A percentile compares a stretch with the other conserved stretches of the same genome.
These are phyloP conservation scores for Allium fistulosum DNA, from an alignment of 106 monocot genomes.

Conservation along the genomic window DNA sequence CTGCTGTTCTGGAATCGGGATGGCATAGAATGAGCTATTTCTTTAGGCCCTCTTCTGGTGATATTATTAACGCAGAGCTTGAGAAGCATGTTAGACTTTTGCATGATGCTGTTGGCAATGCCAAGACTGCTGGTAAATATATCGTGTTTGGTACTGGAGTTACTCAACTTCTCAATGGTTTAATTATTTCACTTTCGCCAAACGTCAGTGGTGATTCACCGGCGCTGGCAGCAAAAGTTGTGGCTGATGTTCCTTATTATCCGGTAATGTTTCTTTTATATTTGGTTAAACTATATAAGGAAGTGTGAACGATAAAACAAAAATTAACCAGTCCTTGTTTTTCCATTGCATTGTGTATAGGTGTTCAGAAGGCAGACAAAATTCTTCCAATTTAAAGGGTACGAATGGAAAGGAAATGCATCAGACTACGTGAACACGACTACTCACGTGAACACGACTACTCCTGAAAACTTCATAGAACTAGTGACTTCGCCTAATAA, in stretches of 20 bases:
- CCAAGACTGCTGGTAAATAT: constrained; percentile 35
- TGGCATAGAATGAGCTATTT: too few relatives aligned
- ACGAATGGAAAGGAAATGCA: constrained; percentile 46
- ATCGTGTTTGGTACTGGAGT: constrained; percentile 63
- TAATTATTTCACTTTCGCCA: constrained; percentile 49
- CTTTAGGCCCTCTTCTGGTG: too few relatives aligned
- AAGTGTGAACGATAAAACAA: not conserved
- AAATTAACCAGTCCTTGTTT: not conserved
- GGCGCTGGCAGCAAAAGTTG: constrained; percentile 33
- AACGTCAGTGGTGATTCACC: not conserved
- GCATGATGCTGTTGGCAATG: constrained; percentile 62
- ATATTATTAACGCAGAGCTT: constrained; percentile 9
- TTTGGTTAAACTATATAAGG: not conserved
- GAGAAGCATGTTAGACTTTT: constrained; percentile 31
- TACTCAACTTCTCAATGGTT: constrained; percentile 61
- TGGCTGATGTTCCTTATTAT: constrained; percentile 57
- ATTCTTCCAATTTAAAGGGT: constrained; percentile 36
- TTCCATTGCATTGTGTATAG: constrained; percentile 14
- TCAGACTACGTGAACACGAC: constrained; percentile 26
- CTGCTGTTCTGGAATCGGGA: too few relatives aligned
- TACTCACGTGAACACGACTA: constrained; percentile 14
- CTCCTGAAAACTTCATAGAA: constrained; percentile 34
- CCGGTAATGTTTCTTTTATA: constrained; percentile 2
- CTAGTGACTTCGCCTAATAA: constrained; percentile 37
- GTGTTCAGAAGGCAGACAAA: constrained; percentile 36